Evolutionary conservation across 129 eudicot species (phyloP).

Genomic region (Solidago caesia): DNA sequence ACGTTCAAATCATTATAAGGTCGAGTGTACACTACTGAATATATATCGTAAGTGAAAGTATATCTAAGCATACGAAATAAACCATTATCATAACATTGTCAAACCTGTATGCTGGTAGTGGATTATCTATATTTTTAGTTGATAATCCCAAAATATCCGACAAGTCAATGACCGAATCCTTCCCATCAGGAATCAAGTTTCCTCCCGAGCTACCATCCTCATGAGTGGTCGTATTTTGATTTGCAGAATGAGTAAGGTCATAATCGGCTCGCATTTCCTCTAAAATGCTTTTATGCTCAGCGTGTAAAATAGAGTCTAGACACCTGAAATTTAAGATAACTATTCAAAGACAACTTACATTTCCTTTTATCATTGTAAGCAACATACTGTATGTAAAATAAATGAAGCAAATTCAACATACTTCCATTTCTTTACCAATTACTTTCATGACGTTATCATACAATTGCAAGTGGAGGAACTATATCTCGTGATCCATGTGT

Average conservation of each 20-base stretch:
- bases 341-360: background rate
- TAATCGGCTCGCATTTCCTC: constrained; percentile 92
- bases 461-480: too few species aligned
- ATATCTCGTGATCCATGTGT: too few species aligned
- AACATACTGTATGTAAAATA: too few species aligned
- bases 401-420: too few species aligned
- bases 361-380: too few species aligned
- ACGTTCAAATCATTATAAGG: constrained; percentile 7
- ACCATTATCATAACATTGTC: background rate
- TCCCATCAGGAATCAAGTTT: constrained; percentile 7
- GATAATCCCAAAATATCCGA: constrained; percentile 33
- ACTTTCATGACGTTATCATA: too few species aligned
- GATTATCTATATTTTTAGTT: constrained; percentile 23
- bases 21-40: background rate
- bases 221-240: constrained; percentile 7
- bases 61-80: background rate
- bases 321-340: constrained; percentile 48
- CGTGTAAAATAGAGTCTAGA: constrained; percentile 90
- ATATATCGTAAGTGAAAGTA: background rate
- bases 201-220: constrained; percentile 23
- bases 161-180: constrained; percentile 37
- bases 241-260: constrained; percentile 48
- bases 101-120: constrained; percentile 47
- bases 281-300: constrained; percentile 78
- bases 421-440: too few species aligned